These are phyloP conservation scores for Agaricales sp. DNA, from an alignment of 1,284 basidiomycete species.

Conservation along the genomic window DNA sequence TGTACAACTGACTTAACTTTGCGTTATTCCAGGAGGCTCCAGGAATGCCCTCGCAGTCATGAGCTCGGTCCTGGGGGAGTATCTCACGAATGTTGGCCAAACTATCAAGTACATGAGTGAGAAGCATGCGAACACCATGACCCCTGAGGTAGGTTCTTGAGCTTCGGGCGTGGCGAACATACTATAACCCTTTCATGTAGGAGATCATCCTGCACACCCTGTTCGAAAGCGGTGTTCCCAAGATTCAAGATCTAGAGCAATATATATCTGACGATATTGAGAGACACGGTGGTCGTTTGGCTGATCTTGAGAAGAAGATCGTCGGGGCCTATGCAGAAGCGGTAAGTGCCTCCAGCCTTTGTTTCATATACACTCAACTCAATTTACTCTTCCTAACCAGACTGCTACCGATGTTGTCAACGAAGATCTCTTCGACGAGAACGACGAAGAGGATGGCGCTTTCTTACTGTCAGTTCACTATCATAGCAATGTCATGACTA, in stretches of 20 bases:
- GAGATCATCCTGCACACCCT: slow-evolving; percentile 89
- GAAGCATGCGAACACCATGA: slow-evolving; percentile 72
- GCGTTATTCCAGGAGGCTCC: slow-evolving; percentile 38
- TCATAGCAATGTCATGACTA: neutral
- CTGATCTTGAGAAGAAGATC: slow-evolving; percentile 81
- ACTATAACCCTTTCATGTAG: slow-evolving; percentile 26
- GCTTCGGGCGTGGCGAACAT: slow-evolving; percentile 2
- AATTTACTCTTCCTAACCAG: slow-evolving; percentile 20
- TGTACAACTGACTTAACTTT: slow-evolving; percentile 6
- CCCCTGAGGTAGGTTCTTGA: slow-evolving; percentile 57
- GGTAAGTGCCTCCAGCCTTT: slow-evolving; percentile 27
- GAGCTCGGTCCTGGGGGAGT: slow-evolving; percentile 73
- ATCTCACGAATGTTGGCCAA: slow-evolving; percentile 77
- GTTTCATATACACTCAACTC: slow-evolving; percentile 4
- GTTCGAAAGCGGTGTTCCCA: slow-evolving; percentile 76
- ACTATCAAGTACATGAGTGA: slow-evolving; percentile 79
- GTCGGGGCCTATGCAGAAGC: slow-evolving; percentile 74
- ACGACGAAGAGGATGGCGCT: slow-evolving; percentile 63
- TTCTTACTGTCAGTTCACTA: slow-evolving; percentile 52
- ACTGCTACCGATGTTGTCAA: slow-evolving; percentile 45
- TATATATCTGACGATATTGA: slow-evolving; percentile 89
- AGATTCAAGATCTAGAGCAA: slow-evolving; percentile 69
- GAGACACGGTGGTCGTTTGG: slow-evolving; percentile 67
- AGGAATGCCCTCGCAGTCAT: slow-evolving; percentile 72
- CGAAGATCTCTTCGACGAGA: slow-evolving; percentile 68